phyloP scores from a whole-genome alignment of 129 eudicot genomes.

The Glebionis coronaria region DNA sequence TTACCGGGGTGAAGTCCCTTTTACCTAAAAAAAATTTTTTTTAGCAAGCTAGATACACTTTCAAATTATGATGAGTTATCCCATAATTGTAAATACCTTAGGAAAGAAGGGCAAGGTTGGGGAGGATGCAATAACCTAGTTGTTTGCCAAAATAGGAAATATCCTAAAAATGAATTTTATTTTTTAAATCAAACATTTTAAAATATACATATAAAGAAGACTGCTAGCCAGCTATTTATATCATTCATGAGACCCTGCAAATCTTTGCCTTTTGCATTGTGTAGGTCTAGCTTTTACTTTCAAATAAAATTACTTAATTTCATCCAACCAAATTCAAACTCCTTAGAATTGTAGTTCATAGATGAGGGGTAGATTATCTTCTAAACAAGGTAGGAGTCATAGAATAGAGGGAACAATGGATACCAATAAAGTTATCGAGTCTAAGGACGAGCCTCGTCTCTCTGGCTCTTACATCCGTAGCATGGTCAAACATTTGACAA shows the following conservation, averaged over 20 bases:
- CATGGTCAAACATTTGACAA: slow-evolving; percentile 69
- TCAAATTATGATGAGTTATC: too few species aligned
- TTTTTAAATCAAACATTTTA: background rate
- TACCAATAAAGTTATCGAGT: slow-evolving; percentile 30
- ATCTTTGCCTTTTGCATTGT: slow-evolving; percentile 39
- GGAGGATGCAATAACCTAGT: slow-evolving; percentile 40
- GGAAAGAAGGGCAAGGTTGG: slow-evolving; percentile 28
- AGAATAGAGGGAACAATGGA: slow-evolving; percentile 21
- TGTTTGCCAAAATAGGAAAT: slow-evolving; percentile 52
- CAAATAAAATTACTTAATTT: slow-evolving; percentile 26
- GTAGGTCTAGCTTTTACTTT: slow-evolving; percentile 37
- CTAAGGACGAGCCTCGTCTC: slow-evolving; percentile 52
- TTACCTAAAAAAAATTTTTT: too few species aligned
- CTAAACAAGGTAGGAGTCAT: background rate
- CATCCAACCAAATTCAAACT: background rate
- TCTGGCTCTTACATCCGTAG: slow-evolving; percentile 71
- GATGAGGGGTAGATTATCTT: slow-evolving; percentile 53
- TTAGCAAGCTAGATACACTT: too few species aligned
- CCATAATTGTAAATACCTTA: slow-evolving; percentile 20
- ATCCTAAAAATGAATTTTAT: slow-evolving; percentile 24
- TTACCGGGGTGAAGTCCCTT: too few species aligned
- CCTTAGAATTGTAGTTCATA: slow-evolving; percentile 23
- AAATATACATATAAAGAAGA: slow-evolving; percentile 20
- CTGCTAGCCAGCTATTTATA: slow-evolving; percentile 70
- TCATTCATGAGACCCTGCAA: slow-evolving; percentile 47